Evolutionary conservation across 768 basidiomycete genomes (phyloP).

Genomic region (Phanerodontia chrysosporium): DNA sequence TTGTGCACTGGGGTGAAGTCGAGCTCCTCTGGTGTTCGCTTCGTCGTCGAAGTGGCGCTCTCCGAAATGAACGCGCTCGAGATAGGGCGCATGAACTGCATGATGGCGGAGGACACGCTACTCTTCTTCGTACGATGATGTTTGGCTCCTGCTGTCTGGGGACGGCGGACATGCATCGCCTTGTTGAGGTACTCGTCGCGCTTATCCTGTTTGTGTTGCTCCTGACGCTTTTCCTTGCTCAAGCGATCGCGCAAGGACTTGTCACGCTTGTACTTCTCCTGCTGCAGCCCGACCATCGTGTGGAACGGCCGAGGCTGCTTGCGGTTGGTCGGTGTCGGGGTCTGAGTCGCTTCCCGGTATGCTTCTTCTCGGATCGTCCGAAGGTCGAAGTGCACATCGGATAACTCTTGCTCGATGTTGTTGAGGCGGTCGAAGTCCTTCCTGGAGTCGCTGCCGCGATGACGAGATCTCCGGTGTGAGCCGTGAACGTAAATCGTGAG

Average conservation of each 20-base stretch:
- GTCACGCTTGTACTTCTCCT: conserved; percentile 82
- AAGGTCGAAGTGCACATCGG: conserved; percentile 59
- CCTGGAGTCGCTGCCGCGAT: conserved; percentile 54
- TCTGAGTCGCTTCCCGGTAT: conserved; percentile 52
- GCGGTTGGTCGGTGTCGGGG: conserved; percentile 38
- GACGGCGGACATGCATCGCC: conserved; percentile 57
- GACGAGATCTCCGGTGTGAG: conserved; percentile 35
- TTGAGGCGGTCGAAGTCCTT: conserved; percentile 74
- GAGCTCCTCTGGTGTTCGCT: conserved; percentile 66
- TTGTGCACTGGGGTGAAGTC: conserved; percentile 73
- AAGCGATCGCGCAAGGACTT: conserved; percentile 62
- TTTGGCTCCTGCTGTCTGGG: conserved; percentile 45
- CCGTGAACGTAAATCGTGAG: conserved; percentile 41
- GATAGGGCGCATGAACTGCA: conserved; percentile 85
- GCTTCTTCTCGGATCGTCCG: conserved; percentile 76
- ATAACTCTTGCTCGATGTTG: conserved; percentile 68
- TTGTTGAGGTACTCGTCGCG: conserved; percentile 72
- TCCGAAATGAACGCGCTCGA: conserved; percentile 81
- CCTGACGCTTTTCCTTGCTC: conserved; percentile 70
- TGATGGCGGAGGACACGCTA: conserved; percentile 77
- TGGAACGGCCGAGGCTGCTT: conserved; percentile 65
- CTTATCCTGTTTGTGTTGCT: conserved; percentile 68
- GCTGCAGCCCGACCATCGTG: conserved; percentile 55
- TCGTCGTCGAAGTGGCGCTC: conserved; percentile 35
- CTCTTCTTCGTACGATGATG: conserved; percentile 55